phyloP scores from a whole-genome alignment of 257 asterid species.

The Prunella vulgaris region DNA sequence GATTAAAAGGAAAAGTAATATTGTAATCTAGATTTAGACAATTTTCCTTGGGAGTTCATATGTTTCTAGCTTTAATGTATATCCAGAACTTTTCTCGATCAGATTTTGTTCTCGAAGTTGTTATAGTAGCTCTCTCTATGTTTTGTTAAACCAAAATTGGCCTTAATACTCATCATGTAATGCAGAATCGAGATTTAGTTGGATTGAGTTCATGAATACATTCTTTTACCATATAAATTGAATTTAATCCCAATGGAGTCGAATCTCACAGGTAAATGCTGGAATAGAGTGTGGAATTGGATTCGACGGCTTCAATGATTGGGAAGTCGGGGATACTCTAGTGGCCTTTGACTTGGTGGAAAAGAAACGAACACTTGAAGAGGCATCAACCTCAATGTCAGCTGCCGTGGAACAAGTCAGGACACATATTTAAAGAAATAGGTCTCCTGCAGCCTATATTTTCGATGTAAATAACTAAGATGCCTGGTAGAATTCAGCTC shows the following conservation, averaged over 20 bases:
- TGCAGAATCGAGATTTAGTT: not conserved
- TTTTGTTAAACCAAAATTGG: not conserved
- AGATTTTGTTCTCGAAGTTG: too few species aligned
- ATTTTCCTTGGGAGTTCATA: too few species aligned
- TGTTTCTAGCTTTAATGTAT: too few species aligned
- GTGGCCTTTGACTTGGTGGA: conserved; percentile 73
- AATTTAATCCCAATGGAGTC: conserved; percentile 25
- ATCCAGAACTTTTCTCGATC: too few species aligned
- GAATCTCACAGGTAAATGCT: conserved; percentile 83
- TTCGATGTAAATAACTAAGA: conserved; percentile 58
- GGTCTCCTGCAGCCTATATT: conserved; percentile 21
- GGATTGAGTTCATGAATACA: not conserved
- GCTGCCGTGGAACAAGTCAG: conserved; percentile 68
- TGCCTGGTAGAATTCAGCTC: conserved; percentile 46
- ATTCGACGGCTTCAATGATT: conserved; percentile 54
- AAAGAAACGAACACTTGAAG: conserved; percentile 91
- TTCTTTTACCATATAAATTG: not conserved
- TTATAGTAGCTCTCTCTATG: not conserved
- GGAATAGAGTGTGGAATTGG: conserved; percentile 98
- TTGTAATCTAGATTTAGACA: too few species aligned
- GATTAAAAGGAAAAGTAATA: too few species aligned
- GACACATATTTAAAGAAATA: conserved; percentile 22
- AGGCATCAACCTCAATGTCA: conserved; percentile 92
- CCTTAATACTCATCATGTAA: not conserved
- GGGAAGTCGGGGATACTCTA: conserved; percentile 80